Percentiles rank a stretch among this genome's conserved stretches.
Evolutionary conservation across 2,329 filamentous ascomycete species (phyloP).

Genomic region (Pestalotiopsis sp.): DNA sequence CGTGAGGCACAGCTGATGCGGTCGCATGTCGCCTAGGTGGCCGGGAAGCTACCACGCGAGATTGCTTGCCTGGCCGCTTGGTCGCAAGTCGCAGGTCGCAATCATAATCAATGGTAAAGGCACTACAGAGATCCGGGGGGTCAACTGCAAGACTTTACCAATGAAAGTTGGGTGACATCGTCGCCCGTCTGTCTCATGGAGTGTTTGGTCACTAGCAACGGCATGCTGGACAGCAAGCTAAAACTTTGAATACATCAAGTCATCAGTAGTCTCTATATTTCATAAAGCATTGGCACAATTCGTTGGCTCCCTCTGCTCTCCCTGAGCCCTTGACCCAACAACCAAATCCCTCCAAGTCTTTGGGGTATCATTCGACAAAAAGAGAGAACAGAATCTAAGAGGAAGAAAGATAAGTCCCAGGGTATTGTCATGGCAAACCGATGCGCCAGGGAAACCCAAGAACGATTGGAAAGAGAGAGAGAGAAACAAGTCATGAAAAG

Average conservation of each 20-base stretch:
- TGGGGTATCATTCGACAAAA: constrained; percentile 34
- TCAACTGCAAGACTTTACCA: too few relatives aligned
- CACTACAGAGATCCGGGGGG: too few relatives aligned
- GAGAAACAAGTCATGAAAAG: not conserved
- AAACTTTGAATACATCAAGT: not conserved
- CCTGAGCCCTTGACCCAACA: not conserved
- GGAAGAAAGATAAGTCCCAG: not conserved
- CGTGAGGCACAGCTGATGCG: too few relatives aligned
- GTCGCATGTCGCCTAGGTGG: too few relatives aligned
- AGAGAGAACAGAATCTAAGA: constrained; percentile 30
- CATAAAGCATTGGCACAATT: not conserved
- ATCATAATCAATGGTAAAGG: too few relatives aligned
- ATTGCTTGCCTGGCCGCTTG: too few relatives aligned
- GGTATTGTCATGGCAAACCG: not conserved
- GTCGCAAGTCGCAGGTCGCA: too few relatives aligned
- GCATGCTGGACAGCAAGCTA: not conserved
- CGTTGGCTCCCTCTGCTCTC: not conserved
- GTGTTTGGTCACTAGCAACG: not conserved
- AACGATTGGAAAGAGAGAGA: not conserved
- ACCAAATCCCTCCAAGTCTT: constrained; percentile 15
- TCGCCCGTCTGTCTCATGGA: too few relatives aligned
- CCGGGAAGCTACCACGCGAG: too few relatives aligned
- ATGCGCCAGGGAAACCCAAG: not conserved
- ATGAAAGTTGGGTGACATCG: too few relatives aligned
- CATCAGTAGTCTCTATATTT: not conserved